These are phyloP conservation scores for Vigna hirtella DNA, from an alignment of 306 rosid species.

Conservation along the genomic window DNA sequence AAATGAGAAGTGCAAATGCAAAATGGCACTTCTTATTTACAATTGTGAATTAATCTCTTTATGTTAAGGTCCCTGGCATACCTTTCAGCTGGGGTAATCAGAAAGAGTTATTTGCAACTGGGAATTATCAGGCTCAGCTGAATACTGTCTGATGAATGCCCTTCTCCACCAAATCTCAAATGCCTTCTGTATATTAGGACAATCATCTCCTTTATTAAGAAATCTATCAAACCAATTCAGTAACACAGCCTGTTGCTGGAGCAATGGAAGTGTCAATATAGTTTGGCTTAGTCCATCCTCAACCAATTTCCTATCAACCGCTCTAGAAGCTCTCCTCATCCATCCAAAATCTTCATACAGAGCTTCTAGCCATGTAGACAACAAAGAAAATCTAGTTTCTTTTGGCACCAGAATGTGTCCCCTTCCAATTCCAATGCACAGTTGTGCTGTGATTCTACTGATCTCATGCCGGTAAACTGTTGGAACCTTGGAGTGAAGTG, in stretches of 20 bases:
- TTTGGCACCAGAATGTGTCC: constrained; percentile 78
- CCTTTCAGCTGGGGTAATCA: constrained; percentile 65
- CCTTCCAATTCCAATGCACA: constrained; percentile 83
- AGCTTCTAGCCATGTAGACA: constrained; percentile 90
- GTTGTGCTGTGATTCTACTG: constrained; percentile 82
- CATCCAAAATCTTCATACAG: constrained; percentile 91
- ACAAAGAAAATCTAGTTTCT: constrained; percentile 69
- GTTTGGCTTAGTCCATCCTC: constrained; percentile 90
- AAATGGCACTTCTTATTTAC: constrained; percentile 42
- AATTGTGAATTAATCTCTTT: constrained; percentile 34
- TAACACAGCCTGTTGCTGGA: constrained; percentile 77
- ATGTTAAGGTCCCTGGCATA: constrained; percentile 20
- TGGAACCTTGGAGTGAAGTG: constrained; percentile 78
- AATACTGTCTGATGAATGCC: constrained; percentile 71
- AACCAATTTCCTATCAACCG: constrained; percentile 73
- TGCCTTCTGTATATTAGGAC: constrained; percentile 90
- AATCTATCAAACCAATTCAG: constrained; percentile 85
- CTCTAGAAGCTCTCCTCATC: constrained; percentile 80
- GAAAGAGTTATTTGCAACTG: constrained; percentile 74
- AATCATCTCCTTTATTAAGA: constrained; percentile 88
- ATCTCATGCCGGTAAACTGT: constrained; percentile 78
- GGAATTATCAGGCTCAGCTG: constrained; percentile 61
- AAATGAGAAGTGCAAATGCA: constrained; percentile 34
- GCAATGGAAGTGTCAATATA: constrained; percentile 82
- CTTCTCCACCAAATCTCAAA: constrained; percentile 99